Evolutionary conservation across 768 basidiomycete species (phyloP).

Genomic region (Lactarius akahatsu): DNA sequence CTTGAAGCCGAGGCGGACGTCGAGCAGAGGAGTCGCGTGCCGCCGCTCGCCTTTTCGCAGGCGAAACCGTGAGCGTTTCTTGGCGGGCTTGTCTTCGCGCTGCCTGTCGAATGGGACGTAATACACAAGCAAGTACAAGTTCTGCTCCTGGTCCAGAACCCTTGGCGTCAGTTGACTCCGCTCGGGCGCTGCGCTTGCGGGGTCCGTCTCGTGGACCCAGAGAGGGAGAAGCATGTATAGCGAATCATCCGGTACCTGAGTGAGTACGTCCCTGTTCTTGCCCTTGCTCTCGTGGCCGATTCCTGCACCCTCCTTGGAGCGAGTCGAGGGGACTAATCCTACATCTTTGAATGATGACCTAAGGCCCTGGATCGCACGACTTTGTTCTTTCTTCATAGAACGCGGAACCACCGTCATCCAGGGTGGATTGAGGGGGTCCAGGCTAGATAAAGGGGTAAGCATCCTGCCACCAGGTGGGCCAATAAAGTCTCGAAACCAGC

Average conservation of each 20-base stretch:
- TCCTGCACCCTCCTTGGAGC: slow-evolving; percentile 29
- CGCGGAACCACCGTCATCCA: slow-evolving; percentile 70
- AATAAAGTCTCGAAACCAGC: slow-evolving; percentile 24
- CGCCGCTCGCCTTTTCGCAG: slow-evolving; percentile 35
- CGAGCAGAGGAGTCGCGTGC: slow-evolving; percentile 29
- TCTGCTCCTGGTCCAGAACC: slow-evolving; percentile 48
- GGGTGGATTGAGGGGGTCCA: slow-evolving; percentile 42
- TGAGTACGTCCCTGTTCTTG: slow-evolving; percentile 45
- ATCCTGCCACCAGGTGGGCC: slow-evolving; percentile 24
- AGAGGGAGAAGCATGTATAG: slow-evolving; percentile 83
- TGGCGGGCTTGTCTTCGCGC: slow-evolving; percentile 36
- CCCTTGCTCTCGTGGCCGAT: slow-evolving; percentile 28
- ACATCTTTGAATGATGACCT: slow-evolving; percentile 79
- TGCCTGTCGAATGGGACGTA: slow-evolving; percentile 59
- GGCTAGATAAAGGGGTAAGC: slow-evolving; percentile 30
- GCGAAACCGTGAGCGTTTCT: slow-evolving; percentile 43
- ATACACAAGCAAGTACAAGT: slow-evolving; percentile 76
- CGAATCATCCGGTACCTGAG: slow-evolving; percentile 62
- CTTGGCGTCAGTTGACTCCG: slow-evolving; percentile 29
- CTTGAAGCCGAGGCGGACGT: slow-evolving; percentile 64
- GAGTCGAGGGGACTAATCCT: slow-evolving; percentile 63
- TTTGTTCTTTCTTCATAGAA: slow-evolving; percentile 63
- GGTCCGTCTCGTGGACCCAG: slow-evolving; percentile 77
- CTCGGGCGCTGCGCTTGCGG: slow-evolving; percentile 31
- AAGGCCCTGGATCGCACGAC: slow-evolving; percentile 65